These are phyloP conservation scores for Chaetomium cochliodes DNA, from an alignment of 495 filamentous ascomycete species.

Conservation along the genomic window DNA sequence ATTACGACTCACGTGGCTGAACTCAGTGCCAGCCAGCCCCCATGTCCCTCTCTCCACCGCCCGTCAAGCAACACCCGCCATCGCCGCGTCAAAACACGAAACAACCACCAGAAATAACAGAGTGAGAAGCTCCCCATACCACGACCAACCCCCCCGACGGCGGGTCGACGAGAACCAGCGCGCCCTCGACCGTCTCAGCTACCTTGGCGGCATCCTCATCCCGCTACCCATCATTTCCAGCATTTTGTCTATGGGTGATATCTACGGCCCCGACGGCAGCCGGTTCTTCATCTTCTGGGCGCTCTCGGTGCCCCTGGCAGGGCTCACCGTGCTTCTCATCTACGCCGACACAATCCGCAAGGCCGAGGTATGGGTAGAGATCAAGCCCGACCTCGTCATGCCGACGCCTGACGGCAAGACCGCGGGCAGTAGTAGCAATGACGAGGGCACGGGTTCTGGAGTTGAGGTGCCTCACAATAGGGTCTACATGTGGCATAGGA, in stretches of 20 bases:
- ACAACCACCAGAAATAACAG: background rate
- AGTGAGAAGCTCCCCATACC: background rate
- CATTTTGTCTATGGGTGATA: constrained; percentile 45
- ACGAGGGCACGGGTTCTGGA: background rate
- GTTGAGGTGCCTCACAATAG: constrained; percentile 10
- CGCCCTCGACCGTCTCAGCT: constrained; percentile 43
- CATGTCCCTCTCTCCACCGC: background rate
- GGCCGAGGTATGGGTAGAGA: constrained; percentile 48
- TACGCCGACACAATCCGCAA: constrained; percentile 47
- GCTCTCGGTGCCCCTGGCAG: constrained; percentile 34
- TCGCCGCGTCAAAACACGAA: background rate
- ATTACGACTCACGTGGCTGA: constrained; percentile 28
- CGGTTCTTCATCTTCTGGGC: constrained; percentile 48
- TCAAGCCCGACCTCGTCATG: constrained; percentile 29
- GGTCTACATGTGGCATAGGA: constrained; percentile 3
- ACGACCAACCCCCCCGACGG: background rate
- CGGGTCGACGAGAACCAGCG: constrained; percentile 35
- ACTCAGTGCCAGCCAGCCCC: background rate
- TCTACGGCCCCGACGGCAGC: constrained; percentile 35
- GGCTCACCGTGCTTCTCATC: constrained; percentile 38
- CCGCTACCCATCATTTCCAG: constrained; percentile 44
- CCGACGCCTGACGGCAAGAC: background rate
- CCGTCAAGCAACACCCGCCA: background rate
- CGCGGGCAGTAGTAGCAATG: background rate
- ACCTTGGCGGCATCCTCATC: constrained; percentile 45